Evolutionary conservation across 1,139 yeast genomes (phyloP).

Genomic region (Magnusiomyces starmeri): DNA sequence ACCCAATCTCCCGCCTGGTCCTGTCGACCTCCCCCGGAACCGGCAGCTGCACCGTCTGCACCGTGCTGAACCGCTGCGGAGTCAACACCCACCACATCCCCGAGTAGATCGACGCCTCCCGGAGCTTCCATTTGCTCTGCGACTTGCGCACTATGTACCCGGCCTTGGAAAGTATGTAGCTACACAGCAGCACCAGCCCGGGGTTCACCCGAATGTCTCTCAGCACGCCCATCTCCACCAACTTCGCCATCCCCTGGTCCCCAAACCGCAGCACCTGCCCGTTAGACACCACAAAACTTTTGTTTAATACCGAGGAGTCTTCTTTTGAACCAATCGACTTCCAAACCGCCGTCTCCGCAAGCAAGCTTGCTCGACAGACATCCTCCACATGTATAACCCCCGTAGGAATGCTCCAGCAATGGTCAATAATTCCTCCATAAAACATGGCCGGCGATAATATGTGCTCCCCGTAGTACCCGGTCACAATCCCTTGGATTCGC

Average conservation of each 20-base stretch:
- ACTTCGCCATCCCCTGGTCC: conserved; percentile 8
- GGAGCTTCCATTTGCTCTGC: conserved; percentile 11
- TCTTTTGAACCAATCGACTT: conserved; percentile 8
- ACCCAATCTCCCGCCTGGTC: conserved; percentile 11
- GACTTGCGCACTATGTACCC: conserved; percentile 9
- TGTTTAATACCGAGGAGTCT: conserved; percentile 2
- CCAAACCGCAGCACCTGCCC: conserved; percentile 13
- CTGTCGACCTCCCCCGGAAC: conserved; percentile 9
- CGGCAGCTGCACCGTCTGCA: conserved; percentile 14
- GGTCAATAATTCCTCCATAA: conserved; percentile 24
- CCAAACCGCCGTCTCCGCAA: conserved; percentile 22
- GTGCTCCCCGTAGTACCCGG: conserved; percentile 30
- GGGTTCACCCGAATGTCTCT: conserved; percentile 13
- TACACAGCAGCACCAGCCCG: conserved; percentile 11
- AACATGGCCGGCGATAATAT: conserved; percentile 25
- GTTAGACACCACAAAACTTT: conserved; percentile 15
- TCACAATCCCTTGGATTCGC: conserved; percentile 23
- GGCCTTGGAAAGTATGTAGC: conserved; percentile 2
- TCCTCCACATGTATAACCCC: conserved; percentile 31
- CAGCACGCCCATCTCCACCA: not conserved
- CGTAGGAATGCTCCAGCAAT: conserved; percentile 25
- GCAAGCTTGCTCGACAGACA: conserved; percentile 27
- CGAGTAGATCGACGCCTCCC: conserved; percentile 14
- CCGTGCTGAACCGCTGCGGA: conserved; percentile 11
- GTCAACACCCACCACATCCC: conserved; percentile 18